Evolutionary conservation across 805 yeast genomes (phyloP).

Genomic region (Starmera caribaea): DNA sequence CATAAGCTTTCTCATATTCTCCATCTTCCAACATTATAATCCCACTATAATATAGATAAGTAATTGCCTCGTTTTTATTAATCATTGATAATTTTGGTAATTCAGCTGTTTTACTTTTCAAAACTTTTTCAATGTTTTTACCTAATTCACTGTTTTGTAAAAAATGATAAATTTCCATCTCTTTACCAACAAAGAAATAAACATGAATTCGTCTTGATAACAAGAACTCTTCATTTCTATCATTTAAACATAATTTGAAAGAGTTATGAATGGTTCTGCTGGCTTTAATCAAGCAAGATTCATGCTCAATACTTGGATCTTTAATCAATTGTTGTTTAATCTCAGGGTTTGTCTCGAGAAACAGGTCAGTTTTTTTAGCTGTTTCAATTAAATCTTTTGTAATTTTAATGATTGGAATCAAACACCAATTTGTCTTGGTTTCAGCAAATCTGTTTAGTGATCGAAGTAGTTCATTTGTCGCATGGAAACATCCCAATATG

Average conservation of each 20-base stretch:
- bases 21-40: constrained; percentile 56
- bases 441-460: constrained; percentile 45
- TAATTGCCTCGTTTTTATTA: constrained; percentile 44
- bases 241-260: constrained; percentile 71
- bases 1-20: constrained; percentile 42
- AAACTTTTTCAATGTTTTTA: constrained; percentile 61
- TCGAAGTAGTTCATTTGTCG: constrained; percentile 31
- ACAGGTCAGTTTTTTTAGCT: constrained; percentile 16
- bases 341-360: constrained; percentile 11
- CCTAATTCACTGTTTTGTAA: constrained; percentile 65
- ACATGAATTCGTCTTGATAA: constrained; percentile 52
- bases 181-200: constrained; percentile 59
- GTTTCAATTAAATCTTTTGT: constrained; percentile 26
- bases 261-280: constrained; percentile 62
- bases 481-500: constrained; percentile 20
- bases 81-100: constrained; percentile 39
- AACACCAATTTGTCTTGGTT: constrained; percentile 42
- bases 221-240: constrained; percentile 44
- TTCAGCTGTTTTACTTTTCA: constrained; percentile 40
- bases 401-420: constrained; percentile 30
- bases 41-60: constrained; percentile 63
- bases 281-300: constrained; percentile 37
- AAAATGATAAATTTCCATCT: constrained; percentile 61
- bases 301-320: constrained; percentile 18
- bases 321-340: not conserved